phyloP scores from a whole-genome alignment of 208 protist species.

The Giardia duodenalis region DNA sequence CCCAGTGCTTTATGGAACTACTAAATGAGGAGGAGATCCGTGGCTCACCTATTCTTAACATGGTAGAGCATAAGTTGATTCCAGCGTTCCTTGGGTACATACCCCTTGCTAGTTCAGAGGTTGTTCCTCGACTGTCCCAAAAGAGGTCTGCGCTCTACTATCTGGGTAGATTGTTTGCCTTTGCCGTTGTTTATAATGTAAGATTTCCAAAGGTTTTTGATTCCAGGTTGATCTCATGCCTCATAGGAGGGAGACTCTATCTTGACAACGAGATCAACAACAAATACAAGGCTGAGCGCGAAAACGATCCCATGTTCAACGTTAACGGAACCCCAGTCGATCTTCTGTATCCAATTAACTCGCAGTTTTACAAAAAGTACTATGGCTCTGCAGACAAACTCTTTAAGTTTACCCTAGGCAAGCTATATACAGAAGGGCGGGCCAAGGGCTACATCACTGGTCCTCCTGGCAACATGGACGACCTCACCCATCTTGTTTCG shows the following conservation, averaged over 20 bases:
- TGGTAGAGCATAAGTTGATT: not conserved
- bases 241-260: constrained; percentile 8
- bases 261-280: not conserved
- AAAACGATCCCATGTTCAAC: constrained; percentile 12
- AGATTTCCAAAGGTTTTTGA: constrained; percentile 13
- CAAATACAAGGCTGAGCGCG: not conserved
- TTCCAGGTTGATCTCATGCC: not conserved
- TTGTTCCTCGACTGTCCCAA: not conserved
- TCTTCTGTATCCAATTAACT: not conserved
- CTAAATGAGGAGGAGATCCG: not conserved
- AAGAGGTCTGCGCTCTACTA: constrained; percentile 18
- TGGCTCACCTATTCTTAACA: not conserved
- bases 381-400: not conserved
- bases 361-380: not conserved
- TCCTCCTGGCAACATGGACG: not conserved
- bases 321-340: constrained; percentile 21
- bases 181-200: not conserved
- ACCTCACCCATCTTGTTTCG: not conserved
- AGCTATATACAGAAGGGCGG: not conserved
- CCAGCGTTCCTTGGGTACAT: not conserved
- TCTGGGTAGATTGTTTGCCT: constrained; percentile 1
- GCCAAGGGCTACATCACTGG: not conserved
- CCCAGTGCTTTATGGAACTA: not conserved
- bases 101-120: not conserved
- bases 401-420: not conserved